A percentile compares a stretch with the other conserved stretches of the same genome.
Evolutionary conservation across 805 yeast species (phyloP).

Genomic region (Priceomyces melissophilus): DNA sequence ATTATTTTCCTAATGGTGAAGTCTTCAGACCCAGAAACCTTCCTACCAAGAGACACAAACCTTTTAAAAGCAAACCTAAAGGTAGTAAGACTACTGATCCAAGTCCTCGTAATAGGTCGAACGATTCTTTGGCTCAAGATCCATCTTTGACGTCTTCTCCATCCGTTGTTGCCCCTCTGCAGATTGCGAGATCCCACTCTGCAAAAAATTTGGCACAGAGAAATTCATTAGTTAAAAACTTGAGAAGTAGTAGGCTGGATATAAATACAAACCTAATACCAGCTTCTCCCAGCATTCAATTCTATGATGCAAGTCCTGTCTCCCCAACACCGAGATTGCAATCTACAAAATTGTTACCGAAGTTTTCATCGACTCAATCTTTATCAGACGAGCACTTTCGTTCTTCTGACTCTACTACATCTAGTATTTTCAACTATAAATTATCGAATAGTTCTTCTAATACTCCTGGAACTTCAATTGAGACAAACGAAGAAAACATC

Average conservation of each 20-base stretch:
- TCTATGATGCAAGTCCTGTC: not conserved
- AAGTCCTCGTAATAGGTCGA: conserved; percentile 1
- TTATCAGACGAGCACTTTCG: conserved; percentile 2
- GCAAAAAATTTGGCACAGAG: conserved; percentile 14
- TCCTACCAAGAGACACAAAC: conserved; percentile 39
- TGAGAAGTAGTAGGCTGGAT: conserved; percentile 21
- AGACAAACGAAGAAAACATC: conserved; percentile 7
- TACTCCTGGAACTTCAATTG: conserved; percentile 32
- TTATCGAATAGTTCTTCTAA: conserved; percentile 21
- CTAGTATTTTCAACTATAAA: conserved; percentile 20
- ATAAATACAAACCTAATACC: conserved; percentile 23
- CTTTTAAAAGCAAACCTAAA: conserved; percentile 22
- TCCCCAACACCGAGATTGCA: conserved; percentile 3
- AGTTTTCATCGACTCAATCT: conserved; percentile 2
- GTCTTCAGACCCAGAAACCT: conserved; percentile 45
- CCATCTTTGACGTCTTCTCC: conserved; percentile 8
- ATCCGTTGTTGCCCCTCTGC: conserved; percentile 4
- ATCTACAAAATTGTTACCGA: conserved; percentile 4
- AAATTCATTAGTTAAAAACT: conserved; percentile 18
- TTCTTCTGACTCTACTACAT: conserved; percentile 16
- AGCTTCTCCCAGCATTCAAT: not conserved
- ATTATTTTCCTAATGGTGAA: conserved; percentile 53
- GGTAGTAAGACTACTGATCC: not conserved
- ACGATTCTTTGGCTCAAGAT: conserved; percentile 6
- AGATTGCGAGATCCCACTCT: conserved; percentile 11